A percentile compares a stretch with the other conserved stretches of the same genome.
Conservation (phyloP, 352 stramenopile species). For the Phytophthora citricola region DNA sequence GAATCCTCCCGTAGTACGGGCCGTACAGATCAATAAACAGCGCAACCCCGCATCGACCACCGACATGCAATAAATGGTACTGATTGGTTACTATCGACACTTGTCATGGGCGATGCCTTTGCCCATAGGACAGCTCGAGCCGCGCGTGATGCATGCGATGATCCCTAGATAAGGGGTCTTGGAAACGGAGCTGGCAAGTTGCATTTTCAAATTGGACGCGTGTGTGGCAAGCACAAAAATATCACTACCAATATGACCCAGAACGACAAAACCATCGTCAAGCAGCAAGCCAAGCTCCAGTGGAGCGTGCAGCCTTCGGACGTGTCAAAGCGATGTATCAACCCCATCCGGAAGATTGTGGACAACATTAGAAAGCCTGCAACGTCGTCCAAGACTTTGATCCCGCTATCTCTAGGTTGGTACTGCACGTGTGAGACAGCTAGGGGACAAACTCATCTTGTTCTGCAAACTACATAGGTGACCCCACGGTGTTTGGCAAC, state of each 20-base stretch:
- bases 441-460: neutral
- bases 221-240: too few species aligned
- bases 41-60: neutral
- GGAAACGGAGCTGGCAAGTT: too few species aligned
- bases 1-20: neutral
- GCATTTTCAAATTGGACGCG: too few species aligned
- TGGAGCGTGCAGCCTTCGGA: slow-evolving; percentile 77
- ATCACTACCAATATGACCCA: neutral
- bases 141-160: neutral
- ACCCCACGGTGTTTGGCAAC: slow-evolving; percentile 94
- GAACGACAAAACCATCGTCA: neutral
- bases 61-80: neutral
- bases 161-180: neutral
- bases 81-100: slow-evolving; percentile 2
- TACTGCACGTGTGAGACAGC: neutral
- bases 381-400: slow-evolving; percentile 89
- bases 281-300: slow-evolving; percentile 51
- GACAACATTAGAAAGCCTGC: slow-evolving; percentile 94
- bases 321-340: slow-evolving; percentile 72
- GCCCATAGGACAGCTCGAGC: slow-evolving; percentile 1
- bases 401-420: slow-evolving; percentile 91
- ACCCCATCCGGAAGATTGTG: slow-evolving; percentile 96
- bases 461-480: slow-evolving; percentile 46
- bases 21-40: too few species aligned
- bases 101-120: neutral